Evolutionary conservation across 495 filamentous ascomycete genomes (phyloP).

Genomic region (Penicillium chermesinum): DNA sequence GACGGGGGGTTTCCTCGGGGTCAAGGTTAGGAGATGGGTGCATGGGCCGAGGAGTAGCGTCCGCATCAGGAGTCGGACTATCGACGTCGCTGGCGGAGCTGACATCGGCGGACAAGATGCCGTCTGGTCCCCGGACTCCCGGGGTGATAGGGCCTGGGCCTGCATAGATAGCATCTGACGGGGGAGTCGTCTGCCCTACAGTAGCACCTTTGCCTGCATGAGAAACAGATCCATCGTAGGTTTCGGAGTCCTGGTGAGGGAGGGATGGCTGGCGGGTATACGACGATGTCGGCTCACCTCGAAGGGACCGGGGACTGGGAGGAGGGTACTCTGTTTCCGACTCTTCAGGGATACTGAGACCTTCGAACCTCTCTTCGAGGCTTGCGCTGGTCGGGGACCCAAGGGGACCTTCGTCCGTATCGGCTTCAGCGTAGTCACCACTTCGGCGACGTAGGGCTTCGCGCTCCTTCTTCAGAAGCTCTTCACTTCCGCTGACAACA

Average conservation of each 20-base stretch:
- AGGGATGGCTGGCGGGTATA: slow-evolving; percentile 18
- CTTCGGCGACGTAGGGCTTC: slow-evolving; percentile 27
- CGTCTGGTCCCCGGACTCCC: slow-evolving; percentile 17
- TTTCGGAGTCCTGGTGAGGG: slow-evolving; percentile 20
- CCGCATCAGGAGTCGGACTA: slow-evolving; percentile 28
- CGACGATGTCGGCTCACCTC: slow-evolving; percentile 10
- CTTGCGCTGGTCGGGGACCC: slow-evolving; percentile 25
- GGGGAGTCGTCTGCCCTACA: slow-evolving; percentile 36
- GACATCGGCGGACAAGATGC: slow-evolving; percentile 5
- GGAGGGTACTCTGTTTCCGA: slow-evolving; percentile 26
- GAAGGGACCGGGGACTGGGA: slow-evolving; percentile 21
- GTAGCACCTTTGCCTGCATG: slow-evolving; percentile 1
- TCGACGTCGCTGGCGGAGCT: slow-evolving; percentile 22
- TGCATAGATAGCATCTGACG: slow-evolving; percentile 13
- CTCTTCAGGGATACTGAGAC: slow-evolving; percentile 39
- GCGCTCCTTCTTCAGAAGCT: slow-evolving; percentile 36
- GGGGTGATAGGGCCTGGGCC: slow-evolving; percentile 26
- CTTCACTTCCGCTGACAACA: slow-evolving; percentile 54
- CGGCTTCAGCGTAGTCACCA: slow-evolving; percentile 20
- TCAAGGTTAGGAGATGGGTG: slow-evolving; percentile 29
- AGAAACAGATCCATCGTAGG: slow-evolving; percentile 17
- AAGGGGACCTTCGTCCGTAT: slow-evolving; percentile 20
- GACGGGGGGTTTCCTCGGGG: slow-evolving; percentile 67
- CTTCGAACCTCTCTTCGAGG: slow-evolving; percentile 33
- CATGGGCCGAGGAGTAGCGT: slow-evolving; percentile 37